Evolutionary conservation across 495 filamentous ascomycete genomes (phyloP).

Genomic region (Penicillium pancosmium): DNA sequence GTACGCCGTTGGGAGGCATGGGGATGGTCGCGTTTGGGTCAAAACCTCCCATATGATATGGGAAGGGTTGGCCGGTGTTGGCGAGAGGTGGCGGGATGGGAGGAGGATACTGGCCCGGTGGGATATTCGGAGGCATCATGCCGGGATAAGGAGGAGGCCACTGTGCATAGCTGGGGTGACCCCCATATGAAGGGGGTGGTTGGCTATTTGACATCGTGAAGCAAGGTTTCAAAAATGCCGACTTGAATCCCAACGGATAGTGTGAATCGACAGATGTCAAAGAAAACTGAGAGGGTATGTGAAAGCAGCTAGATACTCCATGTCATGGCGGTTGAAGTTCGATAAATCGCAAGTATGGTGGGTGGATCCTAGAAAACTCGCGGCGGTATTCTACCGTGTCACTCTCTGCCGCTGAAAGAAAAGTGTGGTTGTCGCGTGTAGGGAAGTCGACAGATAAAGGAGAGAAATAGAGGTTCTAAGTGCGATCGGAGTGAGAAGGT

Average conservation of each 20-base stretch:
- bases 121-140: constrained; percentile 27
- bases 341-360: background rate
- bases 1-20: constrained; percentile 27
- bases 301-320: background rate
- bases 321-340: constrained; percentile 8
- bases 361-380: too few species aligned
- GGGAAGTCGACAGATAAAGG: background rate
- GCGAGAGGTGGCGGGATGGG: constrained; percentile 12
- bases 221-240: background rate
- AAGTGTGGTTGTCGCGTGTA: too few species aligned
- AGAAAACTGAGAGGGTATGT: background rate
- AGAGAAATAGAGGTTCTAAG: background rate
- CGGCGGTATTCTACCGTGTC: too few species aligned
- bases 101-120: constrained; percentile 21
- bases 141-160: constrained; percentile 36
- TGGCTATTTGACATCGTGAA: constrained; percentile 59
- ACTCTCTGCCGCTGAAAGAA: too few species aligned
- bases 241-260: background rate
- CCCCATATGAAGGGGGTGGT: constrained; percentile 56
- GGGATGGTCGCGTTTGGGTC: constrained; percentile 32
- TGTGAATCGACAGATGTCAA: background rate
- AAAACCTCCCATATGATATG: constrained; percentile 26
- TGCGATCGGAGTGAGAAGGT: background rate
- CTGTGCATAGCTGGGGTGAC: constrained; percentile 36
- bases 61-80: constrained; percentile 14